A percentile compares a stretch with the other conserved stretches of the same genome.
Conservation (phyloP, 192 early-diverging fungal genomes). For the Podila minutissima region DNA sequence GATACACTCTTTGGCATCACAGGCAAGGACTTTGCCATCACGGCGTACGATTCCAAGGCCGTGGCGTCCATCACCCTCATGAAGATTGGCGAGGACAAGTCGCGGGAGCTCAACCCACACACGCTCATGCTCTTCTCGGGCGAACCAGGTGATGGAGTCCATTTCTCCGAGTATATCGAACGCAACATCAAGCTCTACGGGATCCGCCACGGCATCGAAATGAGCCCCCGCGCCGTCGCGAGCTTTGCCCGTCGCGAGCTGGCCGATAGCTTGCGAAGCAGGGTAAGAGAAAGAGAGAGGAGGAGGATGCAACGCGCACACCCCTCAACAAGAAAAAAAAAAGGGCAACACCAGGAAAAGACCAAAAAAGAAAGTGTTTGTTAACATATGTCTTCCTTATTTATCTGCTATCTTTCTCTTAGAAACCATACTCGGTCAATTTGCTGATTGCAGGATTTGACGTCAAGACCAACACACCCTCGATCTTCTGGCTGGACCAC, state of each 20-base stretch:
- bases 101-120: slow-evolving; percentile 82
- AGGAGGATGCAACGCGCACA: too few species aligned
- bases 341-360: neutral
- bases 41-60: slow-evolving; percentile 81
- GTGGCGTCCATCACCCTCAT: slow-evolving; percentile 89
- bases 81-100: slow-evolving; percentile 95
- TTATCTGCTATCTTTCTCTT: neutral
- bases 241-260: slow-evolving; percentile 88
- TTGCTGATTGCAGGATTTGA: slow-evolving; percentile 89
- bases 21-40: slow-evolving; percentile 93
- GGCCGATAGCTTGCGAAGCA: slow-evolving; percentile 84
- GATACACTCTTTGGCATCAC: slow-evolving; percentile 89
- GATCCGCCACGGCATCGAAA: slow-evolving; percentile 86
- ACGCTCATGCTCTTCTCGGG: slow-evolving; percentile 88
- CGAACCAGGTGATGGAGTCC: slow-evolving; percentile 91
- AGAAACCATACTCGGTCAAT: slow-evolving; percentile 92
- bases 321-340: neutral
- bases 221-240: slow-evolving; percentile 82
- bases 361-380: neutral
- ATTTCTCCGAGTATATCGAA: slow-evolving; percentile 97
- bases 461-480: slow-evolving; percentile 72
- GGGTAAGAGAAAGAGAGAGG: slow-evolving; percentile 53
- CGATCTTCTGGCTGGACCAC: slow-evolving; percentile 95
- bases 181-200: slow-evolving; percentile 91
- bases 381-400: neutral